Conservation (phyloP, 2,329 filamentous ascomycete species). For the Spiromastix sp. region DNA sequence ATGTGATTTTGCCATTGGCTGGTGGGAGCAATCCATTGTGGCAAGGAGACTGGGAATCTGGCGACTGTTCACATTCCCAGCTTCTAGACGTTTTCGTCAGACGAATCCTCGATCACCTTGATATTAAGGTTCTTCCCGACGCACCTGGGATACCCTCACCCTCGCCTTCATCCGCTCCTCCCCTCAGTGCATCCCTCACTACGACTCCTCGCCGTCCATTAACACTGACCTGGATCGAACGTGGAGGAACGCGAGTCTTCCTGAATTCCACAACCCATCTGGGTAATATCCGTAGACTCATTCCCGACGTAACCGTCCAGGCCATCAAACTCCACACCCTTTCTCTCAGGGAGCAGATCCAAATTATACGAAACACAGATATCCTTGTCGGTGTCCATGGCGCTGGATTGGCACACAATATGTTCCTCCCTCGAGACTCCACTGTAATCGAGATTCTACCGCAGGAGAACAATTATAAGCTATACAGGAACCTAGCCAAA, state of each 20-base stretch:
- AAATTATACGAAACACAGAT: conserved; percentile 27
- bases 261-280: conserved; percentile 19
- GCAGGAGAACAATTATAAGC: conserved; percentile 22
- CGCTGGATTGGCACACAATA: conserved; percentile 32
- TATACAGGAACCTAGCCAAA: conserved; percentile 34
- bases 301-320: conserved; percentile 20
- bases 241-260: conserved; percentile 23
- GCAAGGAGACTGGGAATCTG: conserved; percentile 30
- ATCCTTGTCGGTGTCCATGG: conserved; percentile 37
- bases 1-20: conserved; percentile 31
- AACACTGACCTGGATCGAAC: conserved; percentile 25
- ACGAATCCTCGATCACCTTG: too few relatives aligned
- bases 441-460: conserved; percentile 37
- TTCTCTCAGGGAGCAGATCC: conserved; percentile 29
- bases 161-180: too few relatives aligned
- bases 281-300: conserved; percentile 14
- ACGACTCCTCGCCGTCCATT: conserved; percentile 12
- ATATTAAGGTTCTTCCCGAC: too few relatives aligned
- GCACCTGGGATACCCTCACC: too few relatives aligned
- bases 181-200: conserved; percentile 22
- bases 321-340: conserved; percentile 30
- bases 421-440: conserved; percentile 29
- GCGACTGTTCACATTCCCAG: conserved; percentile 21
- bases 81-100: conserved; percentile 23
- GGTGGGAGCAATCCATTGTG: conserved; percentile 34